phyloP scores from a whole-genome alignment of 2,329 filamentous ascomycete genomes.

The Neofusicoccum kwambonambiense region DNA sequence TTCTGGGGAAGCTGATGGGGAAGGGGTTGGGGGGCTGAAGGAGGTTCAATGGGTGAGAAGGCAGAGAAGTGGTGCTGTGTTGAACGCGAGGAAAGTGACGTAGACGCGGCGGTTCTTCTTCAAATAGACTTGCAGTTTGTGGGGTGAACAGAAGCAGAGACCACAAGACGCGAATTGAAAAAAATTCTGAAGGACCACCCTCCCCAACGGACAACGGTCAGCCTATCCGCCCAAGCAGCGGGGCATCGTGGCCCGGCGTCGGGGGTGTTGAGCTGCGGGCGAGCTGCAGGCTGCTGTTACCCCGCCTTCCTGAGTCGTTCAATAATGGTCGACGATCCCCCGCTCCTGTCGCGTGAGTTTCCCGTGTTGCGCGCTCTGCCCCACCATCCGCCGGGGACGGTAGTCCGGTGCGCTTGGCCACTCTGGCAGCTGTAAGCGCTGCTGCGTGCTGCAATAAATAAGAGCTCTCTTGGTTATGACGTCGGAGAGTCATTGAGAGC shows the following conservation, averaged over 20 bases:
- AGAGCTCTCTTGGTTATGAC: too few relatives aligned
- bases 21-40: neutral
- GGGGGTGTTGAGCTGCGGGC: neutral
- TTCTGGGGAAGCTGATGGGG: neutral
- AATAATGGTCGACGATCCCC: conserved; percentile 13
- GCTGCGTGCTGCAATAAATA: neutral
- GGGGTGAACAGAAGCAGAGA: too few relatives aligned
- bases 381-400: neutral
- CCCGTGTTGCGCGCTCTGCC: neutral
- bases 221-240: neutral
- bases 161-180: neutral
- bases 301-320: neutral
- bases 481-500: neutral
- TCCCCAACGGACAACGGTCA: neutral
- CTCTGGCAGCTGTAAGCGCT: neutral
- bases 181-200: neutral
- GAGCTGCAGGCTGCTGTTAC: neutral
- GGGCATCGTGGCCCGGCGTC: neutral
- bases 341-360: neutral
- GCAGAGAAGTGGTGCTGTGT: too few relatives aligned
- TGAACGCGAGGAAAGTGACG: too few relatives aligned
- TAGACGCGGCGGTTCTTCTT: too few relatives aligned
- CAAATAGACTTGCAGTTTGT: too few relatives aligned
- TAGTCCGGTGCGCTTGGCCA: neutral
- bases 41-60: too few relatives aligned